A percentile compares a stretch with the other conserved stretches of the same genome.
phyloP scores from a whole-genome alignment of 2,329 filamentous ascomycete species.

The Remersonia thermophila region DNA sequence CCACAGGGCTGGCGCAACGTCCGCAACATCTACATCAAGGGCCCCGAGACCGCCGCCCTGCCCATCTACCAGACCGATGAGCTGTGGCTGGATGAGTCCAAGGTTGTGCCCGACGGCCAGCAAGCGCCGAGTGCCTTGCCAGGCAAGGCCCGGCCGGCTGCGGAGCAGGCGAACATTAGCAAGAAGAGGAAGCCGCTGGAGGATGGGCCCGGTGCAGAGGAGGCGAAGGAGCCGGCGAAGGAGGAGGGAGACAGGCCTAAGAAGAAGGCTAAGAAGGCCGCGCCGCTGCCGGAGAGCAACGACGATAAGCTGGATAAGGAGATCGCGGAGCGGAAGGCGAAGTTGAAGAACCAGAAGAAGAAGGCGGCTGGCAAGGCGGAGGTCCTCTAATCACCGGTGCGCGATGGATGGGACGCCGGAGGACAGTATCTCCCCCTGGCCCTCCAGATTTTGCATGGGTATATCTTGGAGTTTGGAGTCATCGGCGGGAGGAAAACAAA shows the following conservation, averaged over 20 bases:
- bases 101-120: slow-evolving; percentile 49
- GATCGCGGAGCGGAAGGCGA: slow-evolving; percentile 46
- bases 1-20: slow-evolving; percentile 82
- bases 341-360: slow-evolving; percentile 45
- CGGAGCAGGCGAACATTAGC: slow-evolving; percentile 44
- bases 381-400: too few species aligned
- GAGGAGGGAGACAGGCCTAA: slow-evolving; percentile 20
- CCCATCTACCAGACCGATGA: slow-evolving; percentile 93
- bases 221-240: slow-evolving; percentile 13
- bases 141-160: slow-evolving; percentile 18
- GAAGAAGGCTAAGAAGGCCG: slow-evolving; percentile 34
- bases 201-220: slow-evolving; percentile 16
- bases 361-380: slow-evolving; percentile 10
- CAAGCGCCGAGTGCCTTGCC: slow-evolving; percentile 34
- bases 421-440: too few species aligned
- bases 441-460: slow-evolving; percentile 1
- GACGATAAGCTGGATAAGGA: slow-evolving; percentile 44
- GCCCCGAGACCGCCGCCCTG: slow-evolving; percentile 72
- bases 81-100: slow-evolving; percentile 72
- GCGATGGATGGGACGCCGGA: slow-evolving; percentile 3
- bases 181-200: slow-evolving; percentile 50
- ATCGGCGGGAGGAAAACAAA: too few species aligned
- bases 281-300: slow-evolving; percentile 31
- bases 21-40: slow-evolving; percentile 78
- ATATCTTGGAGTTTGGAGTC: too few species aligned